Evolutionary conservation across 805 yeast genomes (phyloP), one percentile per base, ranked within the genome.

Genomic region (Zygotorulaspora florentina): DNA sequence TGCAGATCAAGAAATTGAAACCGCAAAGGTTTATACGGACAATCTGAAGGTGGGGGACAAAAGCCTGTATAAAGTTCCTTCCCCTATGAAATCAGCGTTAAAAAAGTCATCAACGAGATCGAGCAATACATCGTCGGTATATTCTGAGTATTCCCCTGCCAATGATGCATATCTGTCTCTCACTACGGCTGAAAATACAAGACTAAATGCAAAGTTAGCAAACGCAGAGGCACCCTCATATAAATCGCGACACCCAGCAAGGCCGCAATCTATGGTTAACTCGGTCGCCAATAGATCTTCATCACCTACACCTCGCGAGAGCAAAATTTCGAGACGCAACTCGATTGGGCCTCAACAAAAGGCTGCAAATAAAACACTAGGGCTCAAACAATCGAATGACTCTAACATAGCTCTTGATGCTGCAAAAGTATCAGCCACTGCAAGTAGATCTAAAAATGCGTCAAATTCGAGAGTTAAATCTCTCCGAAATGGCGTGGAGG

Each of bases 171-270:
- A 83, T 55, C 58, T 83, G 36, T 80, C 87, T 0, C 64, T 83
- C 43, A 75, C 90, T 1, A 85, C 93, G 0, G 90, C 90, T 1
- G 89, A 85, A 58, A 85, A 85, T 61, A 85, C 93, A 0, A 72
- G 89, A 47, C 59, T 83, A 46, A 85, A 85, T 64, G 84, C 91
- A 1, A 75, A 76, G 48, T 61, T 79, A 58, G 73, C 81, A 6
- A 58, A 68, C n/a, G 27, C 45, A 17, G 54, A 51, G 9, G 40
- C 23, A 13, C 31, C 39, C 13, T 35, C 46, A 3, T 47, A 47
- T 20, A 48, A 45, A 18, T 28, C 45, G 13, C 47, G 48, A 29
- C 49, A 42, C 16, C 29, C 43, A 31, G 36, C 47, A 18, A 51
- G 65, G 40, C 59, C 66, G 13, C 56, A 52, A 39, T 56, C 65